A percentile compares a stretch with the other conserved stretches of the same genome.
Conservation (phyloP, 1,284 basidiomycete species). For the Filobasidium uniguttulatum region DNA sequence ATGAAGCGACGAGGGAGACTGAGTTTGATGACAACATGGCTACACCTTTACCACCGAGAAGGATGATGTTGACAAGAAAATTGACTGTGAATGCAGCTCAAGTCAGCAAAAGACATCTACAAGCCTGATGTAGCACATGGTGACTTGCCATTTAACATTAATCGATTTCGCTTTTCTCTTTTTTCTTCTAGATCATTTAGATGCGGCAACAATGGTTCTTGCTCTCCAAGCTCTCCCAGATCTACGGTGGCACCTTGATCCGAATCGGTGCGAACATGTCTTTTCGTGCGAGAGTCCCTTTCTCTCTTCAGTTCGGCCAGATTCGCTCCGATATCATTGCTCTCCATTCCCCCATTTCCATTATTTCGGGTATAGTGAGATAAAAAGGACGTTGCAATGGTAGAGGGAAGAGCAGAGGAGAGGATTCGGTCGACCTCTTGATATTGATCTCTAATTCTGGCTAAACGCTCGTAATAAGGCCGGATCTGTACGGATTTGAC, state of each 20-base stretch:
- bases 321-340: neutral
- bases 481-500: slow-evolving; percentile 28
- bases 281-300: neutral
- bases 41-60: slow-evolving; percentile 41
- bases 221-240: slow-evolving; percentile 20
- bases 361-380: neutral
- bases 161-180: slow-evolving; percentile 25
- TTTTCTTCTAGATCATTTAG: slow-evolving; percentile 20
- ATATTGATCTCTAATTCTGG: slow-evolving; percentile 27
- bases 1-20: slow-evolving; percentile 44
- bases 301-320: neutral
- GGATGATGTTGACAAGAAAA: slow-evolving; percentile 39
- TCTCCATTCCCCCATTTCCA: neutral
- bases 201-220: slow-evolving; percentile 19
- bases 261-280: neutral
- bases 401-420: slow-evolving; percentile 28
- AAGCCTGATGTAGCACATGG: neutral
- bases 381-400: slow-evolving; percentile 29
- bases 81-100: slow-evolving; percentile 23
- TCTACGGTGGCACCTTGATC: slow-evolving; percentile 15
- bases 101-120: neutral
- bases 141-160: slow-evolving; percentile 31
- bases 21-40: slow-evolving; percentile 44
- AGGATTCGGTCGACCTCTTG: slow-evolving; percentile 33
- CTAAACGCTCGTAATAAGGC: slow-evolving; percentile 29